These are phyloP conservation scores for Fusarium sp. DNA, from an alignment of 2,329 filamentous ascomycete species.

Conservation along the genomic window DNA sequence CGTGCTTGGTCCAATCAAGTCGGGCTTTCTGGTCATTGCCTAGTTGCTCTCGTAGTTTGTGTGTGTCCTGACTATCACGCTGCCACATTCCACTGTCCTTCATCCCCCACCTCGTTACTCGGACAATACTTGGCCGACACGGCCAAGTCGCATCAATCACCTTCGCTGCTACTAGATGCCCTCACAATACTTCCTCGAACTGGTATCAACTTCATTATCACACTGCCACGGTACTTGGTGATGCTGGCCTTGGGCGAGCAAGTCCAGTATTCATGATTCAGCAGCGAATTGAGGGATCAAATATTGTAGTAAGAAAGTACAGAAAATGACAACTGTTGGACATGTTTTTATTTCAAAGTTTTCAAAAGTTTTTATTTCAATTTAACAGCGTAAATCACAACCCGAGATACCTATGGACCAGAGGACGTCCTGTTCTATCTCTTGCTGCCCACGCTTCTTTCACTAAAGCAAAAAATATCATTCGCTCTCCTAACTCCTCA, in stretches of 20 bases:
- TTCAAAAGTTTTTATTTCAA: not conserved
- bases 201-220: not conserved
- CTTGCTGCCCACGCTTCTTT: not conserved
- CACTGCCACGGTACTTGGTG: not conserved
- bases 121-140: not conserved
- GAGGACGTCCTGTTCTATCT: not conserved
- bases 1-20: slow-evolving; percentile 6
- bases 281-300: not conserved
- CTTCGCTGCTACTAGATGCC: not conserved
- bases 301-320: not conserved
- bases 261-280: not conserved
- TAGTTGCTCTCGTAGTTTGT: slow-evolving; percentile 3
- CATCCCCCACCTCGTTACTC: slow-evolving; percentile 5
- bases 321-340: not conserved
- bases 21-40: not conserved
- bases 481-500: slow-evolving; percentile 4
- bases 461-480: not conserved
- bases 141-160: not conserved
- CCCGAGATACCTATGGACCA: not conserved
- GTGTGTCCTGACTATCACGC: slow-evolving; percentile 1
- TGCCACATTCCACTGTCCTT: slow-evolving; percentile 24
- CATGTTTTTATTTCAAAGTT: too few relatives aligned
- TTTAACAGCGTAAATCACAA: slow-evolving; percentile 1
- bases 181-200: not conserved
- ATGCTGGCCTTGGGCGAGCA: not conserved